phyloP scores from a whole-genome alignment of 768 basidiomycete genomes.

The Lentinus brumalis region DNA sequence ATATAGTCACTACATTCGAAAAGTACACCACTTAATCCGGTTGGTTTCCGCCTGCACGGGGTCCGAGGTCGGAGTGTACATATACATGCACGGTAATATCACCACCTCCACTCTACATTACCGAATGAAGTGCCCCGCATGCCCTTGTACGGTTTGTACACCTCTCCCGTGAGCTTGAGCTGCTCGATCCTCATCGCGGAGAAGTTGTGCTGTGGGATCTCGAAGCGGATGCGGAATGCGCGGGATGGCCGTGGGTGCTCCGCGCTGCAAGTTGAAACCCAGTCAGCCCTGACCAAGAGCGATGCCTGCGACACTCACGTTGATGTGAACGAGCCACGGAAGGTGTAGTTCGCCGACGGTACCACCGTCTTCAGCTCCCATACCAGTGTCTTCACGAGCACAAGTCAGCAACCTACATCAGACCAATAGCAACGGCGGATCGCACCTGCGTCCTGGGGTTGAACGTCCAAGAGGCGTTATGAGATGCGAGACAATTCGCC shows the following conservation, averaged over 20 bases:
- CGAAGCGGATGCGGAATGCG: slow-evolving; percentile 72
- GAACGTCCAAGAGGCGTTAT: slow-evolving; percentile 79
- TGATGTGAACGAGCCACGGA: slow-evolving; percentile 79
- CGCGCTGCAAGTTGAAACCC: slow-evolving; percentile 32
- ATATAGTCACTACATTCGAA: slow-evolving; percentile 22
- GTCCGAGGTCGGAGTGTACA: background rate
- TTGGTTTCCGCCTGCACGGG: background rate
- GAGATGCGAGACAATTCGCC: slow-evolving; percentile 70
- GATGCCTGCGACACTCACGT: slow-evolving; percentile 42
- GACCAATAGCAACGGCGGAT: background rate
- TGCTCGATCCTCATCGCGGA: slow-evolving; percentile 86
- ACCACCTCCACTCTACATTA: slow-evolving; percentile 62
- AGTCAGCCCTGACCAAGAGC: slow-evolving; percentile 7
- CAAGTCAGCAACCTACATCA: background rate
- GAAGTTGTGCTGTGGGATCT: slow-evolving; percentile 68
- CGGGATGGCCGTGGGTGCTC: slow-evolving; percentile 64
- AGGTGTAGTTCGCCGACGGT: slow-evolving; percentile 65
- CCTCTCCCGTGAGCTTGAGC: slow-evolving; percentile 75
- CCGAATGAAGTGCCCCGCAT: slow-evolving; percentile 72
- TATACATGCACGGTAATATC: slow-evolving; percentile 5
- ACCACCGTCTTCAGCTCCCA: slow-evolving; percentile 78
- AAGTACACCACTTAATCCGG: slow-evolving; percentile 19
- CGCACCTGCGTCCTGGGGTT: slow-evolving; percentile 45
- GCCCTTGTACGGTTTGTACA: slow-evolving; percentile 92
- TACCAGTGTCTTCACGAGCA: slow-evolving; percentile 54